A percentile compares a stretch with the other conserved stretches of the same genome.
Evolutionary conservation across 805 yeast species (phyloP).

Genomic region (Starmerella geochares): DNA sequence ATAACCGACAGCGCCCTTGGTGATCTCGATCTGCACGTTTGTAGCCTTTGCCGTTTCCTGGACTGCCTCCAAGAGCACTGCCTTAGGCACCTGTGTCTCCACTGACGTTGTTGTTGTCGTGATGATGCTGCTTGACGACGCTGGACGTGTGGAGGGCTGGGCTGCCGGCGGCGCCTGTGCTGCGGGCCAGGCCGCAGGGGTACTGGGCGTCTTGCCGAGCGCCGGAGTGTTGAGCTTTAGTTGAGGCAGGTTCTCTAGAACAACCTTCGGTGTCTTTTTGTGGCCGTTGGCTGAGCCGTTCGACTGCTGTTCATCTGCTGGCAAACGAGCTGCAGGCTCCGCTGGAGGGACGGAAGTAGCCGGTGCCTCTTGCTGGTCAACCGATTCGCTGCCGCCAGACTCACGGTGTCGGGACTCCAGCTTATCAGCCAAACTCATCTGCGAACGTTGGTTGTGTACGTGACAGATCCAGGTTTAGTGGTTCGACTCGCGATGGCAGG

Average conservation of each 20-base stretch:
- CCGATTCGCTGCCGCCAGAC: conserved; percentile 2
- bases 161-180: not conserved
- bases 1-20: conserved; percentile 14
- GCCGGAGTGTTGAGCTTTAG: not conserved
- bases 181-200: not conserved
- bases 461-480: conserved; percentile 6
- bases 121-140: not conserved
- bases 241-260: not conserved
- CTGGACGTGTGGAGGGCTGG: not conserved
- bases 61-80: conserved; percentile 9
- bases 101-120: conserved; percentile 9
- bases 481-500: conserved; percentile 4
- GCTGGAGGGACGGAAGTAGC: not conserved
- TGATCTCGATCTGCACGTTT: conserved; percentile 18
- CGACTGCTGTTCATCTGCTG: not conserved
- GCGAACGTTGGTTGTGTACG: not conserved
- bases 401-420: conserved; percentile 13
- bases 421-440: conserved; percentile 16
- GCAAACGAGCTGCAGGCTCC: not conserved
- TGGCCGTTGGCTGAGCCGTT: not conserved
- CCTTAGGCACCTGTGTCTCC: conserved; percentile 7
- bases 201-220: not conserved
- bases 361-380: not conserved
- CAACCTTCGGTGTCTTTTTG: not conserved
- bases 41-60: conserved; percentile 7